phyloP scores from a whole-genome alignment of 768 basidiomycete species.

The Leccinum incarnatum region DNA sequence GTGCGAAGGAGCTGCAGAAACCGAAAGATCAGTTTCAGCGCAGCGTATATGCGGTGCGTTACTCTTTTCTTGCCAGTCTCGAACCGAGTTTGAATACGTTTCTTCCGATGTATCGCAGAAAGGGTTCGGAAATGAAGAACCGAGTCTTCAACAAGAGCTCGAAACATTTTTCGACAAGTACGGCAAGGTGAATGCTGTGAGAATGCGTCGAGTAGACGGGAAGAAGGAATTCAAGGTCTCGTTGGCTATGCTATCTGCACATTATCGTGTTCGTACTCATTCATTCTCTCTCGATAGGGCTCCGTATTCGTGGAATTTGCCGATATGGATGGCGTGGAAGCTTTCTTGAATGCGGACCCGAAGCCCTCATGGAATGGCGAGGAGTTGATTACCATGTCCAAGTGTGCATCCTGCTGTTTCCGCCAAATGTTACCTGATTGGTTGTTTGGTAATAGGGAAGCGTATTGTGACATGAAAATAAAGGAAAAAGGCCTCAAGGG shows the following conservation, averaged over 20 bases:
- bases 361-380: slow-evolving; percentile 78
- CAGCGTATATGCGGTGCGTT: slow-evolving; percentile 84
- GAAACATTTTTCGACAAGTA: slow-evolving; percentile 81
- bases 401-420: slow-evolving; percentile 45
- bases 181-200: slow-evolving; percentile 75
- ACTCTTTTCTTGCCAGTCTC: slow-evolving; percentile 13
- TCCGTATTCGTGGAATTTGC: slow-evolving; percentile 93
- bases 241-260: slow-evolving; percentile 10
- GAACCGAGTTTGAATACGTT: background rate
- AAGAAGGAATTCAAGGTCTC: slow-evolving; percentile 87
- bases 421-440: background rate
- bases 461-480: slow-evolving; percentile 94
- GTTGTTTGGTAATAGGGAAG: slow-evolving; percentile 49
- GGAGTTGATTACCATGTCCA: slow-evolving; percentile 83
- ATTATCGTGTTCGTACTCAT: background rate
- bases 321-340: slow-evolving; percentile 62
- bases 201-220: slow-evolving; percentile 80
- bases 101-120: slow-evolving; percentile 51
- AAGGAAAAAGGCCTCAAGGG: slow-evolving; percentile 88
- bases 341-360: slow-evolving; percentile 77
- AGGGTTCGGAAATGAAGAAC: slow-evolving; percentile 74
- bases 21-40: slow-evolving; percentile 79
- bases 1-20: slow-evolving; percentile 71
- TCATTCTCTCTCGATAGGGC: slow-evolving; percentile 46
- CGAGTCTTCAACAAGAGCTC: slow-evolving; percentile 64